These are phyloP conservation scores for Paramecium sexaurelia DNA, from an alignment of 73 alveolate species.

Conservation along the genomic window DNA sequence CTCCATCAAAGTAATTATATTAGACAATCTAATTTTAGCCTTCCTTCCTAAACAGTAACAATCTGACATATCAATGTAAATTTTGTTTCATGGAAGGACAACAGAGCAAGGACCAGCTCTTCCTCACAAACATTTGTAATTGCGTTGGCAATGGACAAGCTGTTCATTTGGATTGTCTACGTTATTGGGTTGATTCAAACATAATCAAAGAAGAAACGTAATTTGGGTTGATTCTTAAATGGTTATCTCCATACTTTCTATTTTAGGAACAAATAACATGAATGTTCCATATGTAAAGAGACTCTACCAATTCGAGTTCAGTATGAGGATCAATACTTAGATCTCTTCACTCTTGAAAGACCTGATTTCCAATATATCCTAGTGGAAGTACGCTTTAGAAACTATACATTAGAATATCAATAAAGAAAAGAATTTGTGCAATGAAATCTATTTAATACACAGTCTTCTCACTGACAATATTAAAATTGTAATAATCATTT, in stretches of 20 bases:
- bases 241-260: not conserved
- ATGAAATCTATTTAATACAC: slow-evolving; percentile 38
- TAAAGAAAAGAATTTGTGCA: slow-evolving; percentile 37
- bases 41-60: not conserved
- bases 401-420: not conserved
- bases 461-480: slow-evolving; percentile 12
- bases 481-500: not conserved
- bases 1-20: not conserved
- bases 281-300: slow-evolving; percentile 46
- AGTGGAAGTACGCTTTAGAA: not conserved
- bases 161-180: slow-evolving; percentile 47
- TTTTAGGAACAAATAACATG: not conserved
- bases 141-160: slow-evolving; percentile 30
- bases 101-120: not conserved
- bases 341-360: slow-evolving; percentile 36
- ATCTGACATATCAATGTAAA: slow-evolving; percentile 5
- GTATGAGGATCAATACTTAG: not conserved
- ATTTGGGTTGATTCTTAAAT: slow-evolving; percentile 21
- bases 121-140: slow-evolving; percentile 23
- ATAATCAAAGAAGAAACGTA: slow-evolving; percentile 42
- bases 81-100: slow-evolving; percentile 61
- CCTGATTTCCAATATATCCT: slow-evolving; percentile 48
- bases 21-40: slow-evolving; percentile 2
- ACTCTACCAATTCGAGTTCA: slow-evolving; percentile 27
- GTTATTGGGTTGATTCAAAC: slow-evolving; percentile 6